Evolutionary conservation across 2,329 filamentous ascomycete species (phyloP), one percentile per base, ranked within the genome.

Genomic region (Alternaria conjuncta): DNA sequence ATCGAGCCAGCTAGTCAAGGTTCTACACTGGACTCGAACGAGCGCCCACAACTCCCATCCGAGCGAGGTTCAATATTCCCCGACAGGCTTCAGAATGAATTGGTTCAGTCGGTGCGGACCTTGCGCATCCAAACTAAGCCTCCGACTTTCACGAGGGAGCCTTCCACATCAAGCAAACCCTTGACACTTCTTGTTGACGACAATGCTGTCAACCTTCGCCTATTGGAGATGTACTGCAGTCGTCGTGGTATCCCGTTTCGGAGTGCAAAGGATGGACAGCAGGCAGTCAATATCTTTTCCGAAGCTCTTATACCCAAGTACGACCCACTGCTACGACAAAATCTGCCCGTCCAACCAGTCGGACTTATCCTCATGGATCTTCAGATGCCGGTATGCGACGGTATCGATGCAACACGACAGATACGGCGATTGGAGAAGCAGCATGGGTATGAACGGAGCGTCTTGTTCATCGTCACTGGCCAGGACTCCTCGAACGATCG

Each of bases 171-270:
- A 2, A 47, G 11, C 13, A 71, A 71, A 45, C 75, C 76, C 2
- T 64, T 71, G 62, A 71, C 75, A 1, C 73, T 85, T 0, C 70
- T 85, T 3, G 83, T 84, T 1, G 83, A 84, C 55, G 83, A 84
- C 61, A 84, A 84, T 45, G 57, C 71, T 1, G 75, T 84, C 55
- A 85, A 85, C 21, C 74, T 84, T 0, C 80, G 82, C 18, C 81
- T 84, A 43, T 63, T 85, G 25, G 73, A 81, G 28, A 83, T 84
- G 81, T 84, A 84, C 67, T 84, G 82, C 71, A 77, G 74, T 20
- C 84, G 81, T 55, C 77, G 83, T 25, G 70, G 71, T 2, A 66
- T 76, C 3, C 75, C 78, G 0, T 83, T 81, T 36, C 57, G 71
- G 5, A 79, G 76, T 4, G 82, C 83, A 1, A 70, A 69, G 1